Conservation (phyloP, 2,329 filamentous ascomycete genomes). For the Alternaria rosae region DNA sequence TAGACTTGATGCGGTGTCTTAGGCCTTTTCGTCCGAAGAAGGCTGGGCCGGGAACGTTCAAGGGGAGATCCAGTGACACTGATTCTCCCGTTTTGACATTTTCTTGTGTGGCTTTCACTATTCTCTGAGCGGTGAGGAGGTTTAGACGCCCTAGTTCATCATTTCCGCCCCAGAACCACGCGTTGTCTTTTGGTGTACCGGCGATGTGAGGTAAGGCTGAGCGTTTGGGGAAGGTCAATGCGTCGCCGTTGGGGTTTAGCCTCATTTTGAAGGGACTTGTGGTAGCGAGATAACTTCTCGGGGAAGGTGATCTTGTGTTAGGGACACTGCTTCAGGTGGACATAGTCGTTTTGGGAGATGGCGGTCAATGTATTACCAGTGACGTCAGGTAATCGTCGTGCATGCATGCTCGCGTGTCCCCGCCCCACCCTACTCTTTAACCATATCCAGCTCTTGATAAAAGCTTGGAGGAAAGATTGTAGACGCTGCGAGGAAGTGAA, state of each 20-base stretch:
- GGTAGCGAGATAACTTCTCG: neutral
- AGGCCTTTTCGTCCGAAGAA: constrained; percentile 66
- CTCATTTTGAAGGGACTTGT: constrained; percentile 19
- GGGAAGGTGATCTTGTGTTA: neutral
- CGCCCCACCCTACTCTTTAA: constrained; percentile 6
- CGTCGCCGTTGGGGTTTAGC: constrained; percentile 26
- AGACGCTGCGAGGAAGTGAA: neutral
- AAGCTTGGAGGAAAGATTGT: neutral
- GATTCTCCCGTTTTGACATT: constrained; percentile 60
- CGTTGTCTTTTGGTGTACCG: constrained; percentile 29
- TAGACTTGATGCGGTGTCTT: constrained; percentile 42
- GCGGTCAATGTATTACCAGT: neutral
- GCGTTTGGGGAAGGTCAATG: constrained; percentile 30
- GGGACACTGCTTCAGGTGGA: neutral
- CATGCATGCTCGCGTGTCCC: neutral
- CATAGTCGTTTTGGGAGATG: neutral
- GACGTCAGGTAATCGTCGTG: constrained; percentile 6
- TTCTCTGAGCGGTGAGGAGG: constrained; percentile 63
- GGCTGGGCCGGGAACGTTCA: constrained; percentile 61
- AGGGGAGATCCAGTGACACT: constrained; percentile 67
- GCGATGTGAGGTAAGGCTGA: constrained; percentile 28
- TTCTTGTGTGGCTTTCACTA: constrained; percentile 59
- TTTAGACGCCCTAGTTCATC: constrained; percentile 65
- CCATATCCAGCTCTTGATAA: constrained; percentile 1
- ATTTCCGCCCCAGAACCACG: constrained; percentile 36